Evolutionary conservation across 2,329 filamentous ascomycete species (phyloP).

Genomic region (Didymella sp.): DNA sequence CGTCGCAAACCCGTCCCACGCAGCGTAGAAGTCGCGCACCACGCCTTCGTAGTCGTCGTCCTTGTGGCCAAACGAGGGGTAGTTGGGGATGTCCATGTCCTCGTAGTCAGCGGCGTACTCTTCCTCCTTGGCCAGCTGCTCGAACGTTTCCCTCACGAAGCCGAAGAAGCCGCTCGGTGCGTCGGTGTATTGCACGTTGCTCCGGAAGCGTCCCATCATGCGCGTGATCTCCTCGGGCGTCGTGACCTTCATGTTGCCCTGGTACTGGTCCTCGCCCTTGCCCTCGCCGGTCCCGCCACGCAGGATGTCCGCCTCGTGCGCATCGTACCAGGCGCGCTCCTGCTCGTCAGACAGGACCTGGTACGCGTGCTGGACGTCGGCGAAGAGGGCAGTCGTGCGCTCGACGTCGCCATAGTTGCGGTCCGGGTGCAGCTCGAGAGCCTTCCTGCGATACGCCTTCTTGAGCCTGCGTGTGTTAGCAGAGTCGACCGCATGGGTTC

Average conservation of each 20-base stretch:
- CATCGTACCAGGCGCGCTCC: constrained; percentile 97
- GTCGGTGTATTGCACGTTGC: constrained; percentile 80
- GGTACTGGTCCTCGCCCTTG: constrained; percentile 61
- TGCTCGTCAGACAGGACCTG: constrained; percentile 96
- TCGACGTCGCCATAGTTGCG: constrained; percentile 89
- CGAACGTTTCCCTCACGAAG: constrained; percentile 77
- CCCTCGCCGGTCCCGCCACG: constrained; percentile 65
- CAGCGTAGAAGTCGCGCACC: constrained; percentile 80
- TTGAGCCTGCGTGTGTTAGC: constrained; percentile 71
- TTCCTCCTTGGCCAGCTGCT: constrained; percentile 81
- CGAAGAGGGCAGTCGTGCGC: constrained; percentile 82
- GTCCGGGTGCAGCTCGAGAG: constrained; percentile 92
- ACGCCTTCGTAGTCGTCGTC: constrained; percentile 76
- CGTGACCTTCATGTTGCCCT: constrained; percentile 76
- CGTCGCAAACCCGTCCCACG: constrained; percentile 83
- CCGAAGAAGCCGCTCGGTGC: constrained; percentile 84
- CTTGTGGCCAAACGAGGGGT: constrained; percentile 84
- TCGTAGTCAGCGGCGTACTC: constrained; percentile 75
- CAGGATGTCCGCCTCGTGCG: constrained; percentile 85
- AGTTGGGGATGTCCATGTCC: constrained; percentile 65
- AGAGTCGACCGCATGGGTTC: no score
- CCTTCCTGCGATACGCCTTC: constrained; percentile 88
- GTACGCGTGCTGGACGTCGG: constrained; percentile 91
- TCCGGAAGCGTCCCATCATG: constrained; percentile 81
- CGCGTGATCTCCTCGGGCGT: constrained; percentile 79